Conservation (phyloP, 1,139 yeast species). For the Saccharomyces hybrid region DNA sequence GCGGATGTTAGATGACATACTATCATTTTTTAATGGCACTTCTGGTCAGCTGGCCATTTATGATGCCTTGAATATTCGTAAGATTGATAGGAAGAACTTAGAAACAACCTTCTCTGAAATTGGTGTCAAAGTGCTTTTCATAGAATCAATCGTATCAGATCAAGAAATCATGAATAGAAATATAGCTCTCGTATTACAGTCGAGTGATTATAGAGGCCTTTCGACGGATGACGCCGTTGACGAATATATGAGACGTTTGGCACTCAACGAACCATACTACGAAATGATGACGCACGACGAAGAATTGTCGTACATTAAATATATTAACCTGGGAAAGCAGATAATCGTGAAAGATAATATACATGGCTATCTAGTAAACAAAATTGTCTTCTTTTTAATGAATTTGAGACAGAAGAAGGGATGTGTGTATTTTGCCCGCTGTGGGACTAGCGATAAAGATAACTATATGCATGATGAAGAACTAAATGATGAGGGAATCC, state of each 20-base stretch:
- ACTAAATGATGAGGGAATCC: constrained; percentile 49
- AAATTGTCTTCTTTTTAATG: constrained; percentile 84
- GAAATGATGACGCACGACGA: constrained; percentile 21
- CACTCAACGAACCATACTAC: constrained; percentile 45
- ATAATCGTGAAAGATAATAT: constrained; percentile 65
- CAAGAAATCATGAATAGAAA: constrained; percentile 61
- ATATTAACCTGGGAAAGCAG: constrained; percentile 77
- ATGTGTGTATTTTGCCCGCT: constrained; percentile 65
- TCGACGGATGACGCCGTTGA: constrained; percentile 51
- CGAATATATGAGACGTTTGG: constrained; percentile 51
- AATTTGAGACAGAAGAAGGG: constrained; percentile 71
- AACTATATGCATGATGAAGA: constrained; percentile 52
- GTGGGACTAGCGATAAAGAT: constrained; percentile 50
- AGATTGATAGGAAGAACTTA: constrained; percentile 55
- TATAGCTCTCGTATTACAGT: constrained; percentile 76
- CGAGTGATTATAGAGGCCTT: constrained; percentile 84
- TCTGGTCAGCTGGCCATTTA: constrained; percentile 91
- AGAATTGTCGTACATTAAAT: constrained; percentile 14
- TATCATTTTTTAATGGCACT: constrained; percentile 60
- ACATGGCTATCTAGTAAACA: constrained; percentile 83
- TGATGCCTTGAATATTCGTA: constrained; percentile 87
- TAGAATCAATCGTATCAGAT: constrained; percentile 81
- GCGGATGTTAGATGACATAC: constrained; percentile 62
- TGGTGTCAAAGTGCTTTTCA: constrained; percentile 71
- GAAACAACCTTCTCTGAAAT: constrained; percentile 45